These are phyloP conservation scores for Apiotrichum mycotoxinovorans DNA, from an alignment of 1,284 basidiomycete species.

Conservation along the genomic window DNA sequence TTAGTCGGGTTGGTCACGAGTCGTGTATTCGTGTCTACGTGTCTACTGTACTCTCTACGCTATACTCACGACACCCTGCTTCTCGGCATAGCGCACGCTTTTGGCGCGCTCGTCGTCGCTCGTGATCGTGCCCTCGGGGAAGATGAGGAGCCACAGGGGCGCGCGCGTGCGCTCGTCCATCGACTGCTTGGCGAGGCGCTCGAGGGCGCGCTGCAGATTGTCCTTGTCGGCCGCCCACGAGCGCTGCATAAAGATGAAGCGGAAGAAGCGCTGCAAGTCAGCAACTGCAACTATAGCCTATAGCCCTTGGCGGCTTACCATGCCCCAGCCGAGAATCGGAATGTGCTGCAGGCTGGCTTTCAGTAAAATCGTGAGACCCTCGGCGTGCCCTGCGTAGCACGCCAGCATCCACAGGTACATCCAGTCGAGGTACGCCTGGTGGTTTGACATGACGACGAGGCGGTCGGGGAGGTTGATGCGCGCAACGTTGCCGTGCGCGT, in stretches of 20 bases:
- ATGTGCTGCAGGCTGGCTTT: slow-evolving; percentile 86
- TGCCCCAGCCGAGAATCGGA: slow-evolving; percentile 81
- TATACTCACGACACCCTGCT: slow-evolving; percentile 51
- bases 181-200: slow-evolving; percentile 54
- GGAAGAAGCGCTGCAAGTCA: slow-evolving; percentile 66
- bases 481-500: slow-evolving; percentile 56
- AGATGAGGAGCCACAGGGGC: slow-evolving; percentile 78
- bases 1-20: slow-evolving; percentile 1
- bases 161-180: slow-evolving; percentile 59
- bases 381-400: slow-evolving; percentile 65
- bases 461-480: slow-evolving; percentile 69
- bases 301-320: slow-evolving; percentile 45
- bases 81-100: slow-evolving; percentile 64
- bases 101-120: slow-evolving; percentile 75
- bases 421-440: slow-evolving; percentile 84
- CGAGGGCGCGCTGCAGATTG: slow-evolving; percentile 53
- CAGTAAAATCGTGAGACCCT: slow-evolving; percentile 77
- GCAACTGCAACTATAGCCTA: neutral
- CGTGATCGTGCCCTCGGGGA: slow-evolving; percentile 89
- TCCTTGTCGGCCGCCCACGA: slow-evolving; percentile 78
- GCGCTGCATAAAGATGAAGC: slow-evolving; percentile 82
- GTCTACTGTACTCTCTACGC: neutral
- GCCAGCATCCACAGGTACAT: slow-evolving; percentile 81
- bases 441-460: slow-evolving; percentile 74
- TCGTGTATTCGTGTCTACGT: neutral